Evolutionary conservation across 208 protist species (phyloP), one percentile per base, ranked within the genome.

Genomic region (Crithidia sp.): DNA sequence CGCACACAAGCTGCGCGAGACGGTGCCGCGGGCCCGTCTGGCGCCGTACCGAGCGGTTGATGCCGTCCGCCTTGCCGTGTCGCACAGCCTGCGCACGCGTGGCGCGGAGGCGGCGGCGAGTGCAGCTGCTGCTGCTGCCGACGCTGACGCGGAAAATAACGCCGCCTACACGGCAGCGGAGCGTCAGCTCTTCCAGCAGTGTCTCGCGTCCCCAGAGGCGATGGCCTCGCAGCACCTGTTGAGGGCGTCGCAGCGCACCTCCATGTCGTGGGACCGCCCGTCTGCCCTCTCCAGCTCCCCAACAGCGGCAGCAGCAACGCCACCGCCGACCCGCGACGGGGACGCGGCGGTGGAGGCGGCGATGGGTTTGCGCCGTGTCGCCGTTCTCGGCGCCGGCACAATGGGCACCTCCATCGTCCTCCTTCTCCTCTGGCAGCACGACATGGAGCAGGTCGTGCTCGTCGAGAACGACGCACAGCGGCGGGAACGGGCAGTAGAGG

Each of bases 381-480:
- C 75, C 43, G 82, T 98, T 40, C 81, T 98, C 53, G 94, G 96
- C 19, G 88, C 89, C 17, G 92, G 92, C 14, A 85, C 84, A 16
- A 85, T 97, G 75, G 94, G 92, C 43, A 82, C 79, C 10, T 92
- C 87, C 3, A 85, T 98, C 49, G 86, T 85, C 0, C 82, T 96
- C 28, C 71, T 88, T n/a, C 71, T 90, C 5, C 71, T 97, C 17
- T 74, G 83, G 56, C 71, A 69, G 63, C 65, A 67, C 17, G 54
- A 85, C n/a, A 74, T 78, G 12, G 90, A 88, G 57, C 58, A 63
- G 28, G 90, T 97, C 10, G 67, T 84, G 28, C 60, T 98, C 8
- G 82, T 97, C 45, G 93, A 96, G 69, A 73, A 84, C 65, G 86
- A 96, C 62, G 67, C 49, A 44, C 14, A 57, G 40, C 74, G 82